Evolutionary conservation across 169 alveolate species (phyloP).

Genomic region (Eimeria sp.): DNA sequence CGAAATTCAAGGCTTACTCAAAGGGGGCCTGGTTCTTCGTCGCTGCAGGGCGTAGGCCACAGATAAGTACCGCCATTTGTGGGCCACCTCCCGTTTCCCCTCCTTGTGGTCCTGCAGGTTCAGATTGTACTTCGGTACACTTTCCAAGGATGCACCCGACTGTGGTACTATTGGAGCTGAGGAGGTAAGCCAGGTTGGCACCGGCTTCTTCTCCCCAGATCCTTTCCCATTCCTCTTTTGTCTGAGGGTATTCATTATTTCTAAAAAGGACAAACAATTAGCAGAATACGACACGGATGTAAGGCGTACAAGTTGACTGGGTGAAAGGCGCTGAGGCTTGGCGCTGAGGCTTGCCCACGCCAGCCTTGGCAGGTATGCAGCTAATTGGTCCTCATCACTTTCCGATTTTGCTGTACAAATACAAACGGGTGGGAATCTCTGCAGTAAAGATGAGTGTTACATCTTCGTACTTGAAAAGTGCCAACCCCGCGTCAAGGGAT

Average conservation of each 20-base stretch:
- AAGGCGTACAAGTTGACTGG: not conserved
- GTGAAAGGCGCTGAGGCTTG: not conserved
- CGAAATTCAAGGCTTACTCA: too few species aligned
- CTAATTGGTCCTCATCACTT: not conserved
- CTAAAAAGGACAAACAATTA: not conserved
- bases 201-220: not conserved
- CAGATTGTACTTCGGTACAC: not conserved
- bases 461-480: not conserved
- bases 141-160: not conserved
- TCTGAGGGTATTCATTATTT: not conserved
- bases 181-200: not conserved
- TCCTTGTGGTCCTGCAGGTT: too few species aligned
- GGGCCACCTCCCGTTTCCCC: not conserved
- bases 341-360: not conserved
- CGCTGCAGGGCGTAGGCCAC: too few species aligned
- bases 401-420: not conserved
- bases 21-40: too few species aligned
- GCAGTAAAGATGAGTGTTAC: not conserved
- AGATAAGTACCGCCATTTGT: too few species aligned
- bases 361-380: not conserved
- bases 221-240: not conserved
- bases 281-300: not conserved
- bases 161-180: not conserved
- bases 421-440: not conserved
- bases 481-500: not conserved